Evolutionary conservation across 768 basidiomycete species (phyloP).

Genomic region (Amanita fuliginea): DNA sequence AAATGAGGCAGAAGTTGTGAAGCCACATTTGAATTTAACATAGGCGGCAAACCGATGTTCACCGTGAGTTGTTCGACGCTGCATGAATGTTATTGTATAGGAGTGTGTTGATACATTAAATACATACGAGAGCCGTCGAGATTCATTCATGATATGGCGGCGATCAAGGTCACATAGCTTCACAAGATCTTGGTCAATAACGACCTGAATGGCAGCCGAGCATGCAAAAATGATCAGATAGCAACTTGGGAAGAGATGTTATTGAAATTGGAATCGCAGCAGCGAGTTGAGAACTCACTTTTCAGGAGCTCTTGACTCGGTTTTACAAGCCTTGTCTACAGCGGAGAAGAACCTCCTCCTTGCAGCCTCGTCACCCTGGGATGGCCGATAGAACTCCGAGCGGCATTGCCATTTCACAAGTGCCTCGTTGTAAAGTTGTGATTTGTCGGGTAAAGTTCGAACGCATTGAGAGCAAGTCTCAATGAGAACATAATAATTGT

Average conservation of each 20-base stretch:
- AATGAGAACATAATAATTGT: neutral
- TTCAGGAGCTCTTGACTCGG: neutral
- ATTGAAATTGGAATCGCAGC: neutral
- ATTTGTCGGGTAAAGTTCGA: neutral
- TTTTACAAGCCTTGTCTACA: neutral
- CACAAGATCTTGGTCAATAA: no score
- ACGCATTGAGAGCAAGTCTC: conserved; percentile 2
- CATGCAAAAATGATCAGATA: no score
- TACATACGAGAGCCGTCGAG: neutral
- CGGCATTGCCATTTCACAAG: neutral
- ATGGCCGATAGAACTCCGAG: neutral
- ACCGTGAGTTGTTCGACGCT: neutral
- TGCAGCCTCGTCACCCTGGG: neutral
- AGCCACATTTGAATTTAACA: no score
- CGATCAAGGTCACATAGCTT: neutral
- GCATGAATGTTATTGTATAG: conserved; percentile 1
- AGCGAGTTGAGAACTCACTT: neutral
- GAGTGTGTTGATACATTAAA: neutral
- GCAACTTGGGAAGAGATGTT: no score
- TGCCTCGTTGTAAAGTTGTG: neutral
- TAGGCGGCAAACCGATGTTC: no score
- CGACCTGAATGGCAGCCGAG: no score
- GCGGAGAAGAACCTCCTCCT: neutral
- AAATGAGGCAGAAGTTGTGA: no score
- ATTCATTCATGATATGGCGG: neutral